Evolutionary conservation across 495 filamentous ascomycete genomes (phyloP).

Genomic region (Aspergillus funiculosus): DNA sequence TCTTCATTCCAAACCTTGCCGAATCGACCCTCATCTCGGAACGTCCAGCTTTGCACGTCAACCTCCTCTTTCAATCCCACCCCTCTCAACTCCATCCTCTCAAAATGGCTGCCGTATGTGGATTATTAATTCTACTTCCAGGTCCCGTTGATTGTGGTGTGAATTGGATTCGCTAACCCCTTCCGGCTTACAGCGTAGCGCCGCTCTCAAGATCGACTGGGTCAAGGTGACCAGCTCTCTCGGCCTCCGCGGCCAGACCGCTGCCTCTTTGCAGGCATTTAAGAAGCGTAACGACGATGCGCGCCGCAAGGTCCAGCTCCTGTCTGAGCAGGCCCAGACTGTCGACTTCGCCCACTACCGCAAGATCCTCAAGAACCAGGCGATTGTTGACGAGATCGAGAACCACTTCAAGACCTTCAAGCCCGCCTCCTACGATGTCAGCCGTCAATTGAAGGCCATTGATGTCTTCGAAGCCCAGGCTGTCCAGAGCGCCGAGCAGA

Average conservation of each 20-base stretch:
- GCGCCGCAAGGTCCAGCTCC: constrained; percentile 79
- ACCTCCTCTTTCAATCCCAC: constrained; percentile 36
- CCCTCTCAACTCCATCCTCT: constrained; percentile 42
- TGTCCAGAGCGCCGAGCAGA: constrained; percentile 91
- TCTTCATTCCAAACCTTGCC: constrained; percentile 43
- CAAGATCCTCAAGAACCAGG: constrained; percentile 83
- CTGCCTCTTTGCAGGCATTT: constrained; percentile 82
- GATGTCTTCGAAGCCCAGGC: constrained; percentile 96
- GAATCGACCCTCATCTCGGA: constrained; percentile 39
- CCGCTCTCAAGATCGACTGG: constrained; percentile 99
- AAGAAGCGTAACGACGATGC: constrained; percentile 99
- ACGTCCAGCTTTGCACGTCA: constrained; percentile 38
- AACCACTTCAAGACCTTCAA: constrained; percentile 84
- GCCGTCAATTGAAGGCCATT: constrained; percentile 91
- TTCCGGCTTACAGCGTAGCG: constrained; percentile 72
- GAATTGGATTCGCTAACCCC: constrained; percentile 27
- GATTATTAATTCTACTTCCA: background rate
- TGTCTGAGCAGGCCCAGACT: constrained; percentile 70
- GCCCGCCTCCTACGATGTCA: constrained; percentile 83
- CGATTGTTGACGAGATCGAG: constrained; percentile 94
- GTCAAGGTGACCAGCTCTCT: constrained; percentile 82
- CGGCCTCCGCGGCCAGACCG: constrained; percentile 92
- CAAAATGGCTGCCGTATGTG: constrained; percentile 88
- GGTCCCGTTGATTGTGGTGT: background rate
- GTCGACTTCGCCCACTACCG: constrained; percentile 96